A percentile compares a stretch with the other conserved stretches of the same genome.
Conservation (phyloP, 345 rosid genomes). For the Salix brachista region DNA sequence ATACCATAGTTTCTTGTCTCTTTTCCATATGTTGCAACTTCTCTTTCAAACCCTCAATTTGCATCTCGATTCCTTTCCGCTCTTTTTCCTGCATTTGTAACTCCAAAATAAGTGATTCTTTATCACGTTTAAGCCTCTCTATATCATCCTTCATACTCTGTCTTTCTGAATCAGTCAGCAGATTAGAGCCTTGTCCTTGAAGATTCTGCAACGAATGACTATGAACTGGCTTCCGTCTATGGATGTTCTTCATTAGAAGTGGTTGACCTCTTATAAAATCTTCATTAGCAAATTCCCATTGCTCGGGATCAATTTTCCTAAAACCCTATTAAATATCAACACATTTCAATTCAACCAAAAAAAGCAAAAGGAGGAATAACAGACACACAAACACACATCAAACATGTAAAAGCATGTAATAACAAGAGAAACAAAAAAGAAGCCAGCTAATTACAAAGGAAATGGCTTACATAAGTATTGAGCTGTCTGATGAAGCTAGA, state of each 20-base stretch:
- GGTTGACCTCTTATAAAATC: slow-evolving; percentile 76
- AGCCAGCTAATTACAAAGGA: not conserved
- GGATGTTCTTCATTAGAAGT: slow-evolving; percentile 76
- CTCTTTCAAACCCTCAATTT: slow-evolving; percentile 56
- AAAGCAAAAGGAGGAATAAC: not conserved
- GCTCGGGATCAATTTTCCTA: slow-evolving; percentile 73
- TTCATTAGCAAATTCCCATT: slow-evolving; percentile 92
- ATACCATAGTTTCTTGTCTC: slow-evolving; percentile 52
- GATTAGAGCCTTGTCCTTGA: slow-evolving; percentile 46
- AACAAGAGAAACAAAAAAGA: not conserved
- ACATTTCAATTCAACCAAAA: slow-evolving; percentile 11
- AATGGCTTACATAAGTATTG: slow-evolving; percentile 72
- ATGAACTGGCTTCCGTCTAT: slow-evolving; percentile 86
- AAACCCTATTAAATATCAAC: slow-evolving; percentile 58
- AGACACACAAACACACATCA: not conserved
- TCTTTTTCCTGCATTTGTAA: slow-evolving; percentile 56
- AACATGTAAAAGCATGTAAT: not conserved
- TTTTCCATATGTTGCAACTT: slow-evolving; percentile 56
- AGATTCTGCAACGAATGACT: slow-evolving; percentile 71
- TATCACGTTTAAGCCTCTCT: slow-evolving; percentile 54
- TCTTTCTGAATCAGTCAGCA: slow-evolving; percentile 63
- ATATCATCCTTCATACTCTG: slow-evolving; percentile 56
- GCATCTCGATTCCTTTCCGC: slow-evolving; percentile 47
- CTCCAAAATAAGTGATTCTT: slow-evolving; percentile 48
- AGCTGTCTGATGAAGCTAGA: slow-evolving; percentile 98